A percentile compares a stretch with the other conserved stretches of the same genome.
These are phyloP conservation scores for Fusarium sp. DNA, from an alignment of 2,329 filamentous ascomycete genomes.

Conservation along the genomic window DNA sequence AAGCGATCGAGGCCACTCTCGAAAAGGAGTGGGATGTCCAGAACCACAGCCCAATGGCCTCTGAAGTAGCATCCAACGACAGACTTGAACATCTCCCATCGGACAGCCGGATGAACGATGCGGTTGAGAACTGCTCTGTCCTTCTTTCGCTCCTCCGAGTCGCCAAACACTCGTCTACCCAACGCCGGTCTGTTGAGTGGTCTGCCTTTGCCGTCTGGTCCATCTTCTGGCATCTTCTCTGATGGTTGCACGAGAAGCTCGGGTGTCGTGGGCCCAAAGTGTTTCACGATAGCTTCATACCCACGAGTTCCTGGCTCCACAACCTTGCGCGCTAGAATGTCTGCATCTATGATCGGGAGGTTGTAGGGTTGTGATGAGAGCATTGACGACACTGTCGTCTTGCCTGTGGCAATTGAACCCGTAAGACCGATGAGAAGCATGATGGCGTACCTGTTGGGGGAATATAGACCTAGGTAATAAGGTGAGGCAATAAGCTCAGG, in stretches of 20 bases:
- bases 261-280: constrained; percentile 85
- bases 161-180: constrained; percentile 86
- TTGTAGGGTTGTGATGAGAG: constrained; percentile 83
- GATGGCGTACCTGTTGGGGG: background rate
- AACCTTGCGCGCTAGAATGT: constrained; percentile 89
- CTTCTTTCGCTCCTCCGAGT: constrained; percentile 71
- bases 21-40: constrained; percentile 92
- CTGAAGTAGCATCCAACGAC: constrained; percentile 77
- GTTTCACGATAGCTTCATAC: constrained; percentile 81
- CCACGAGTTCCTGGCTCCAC: constrained; percentile 90
- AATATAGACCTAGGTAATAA: too few relatives aligned
- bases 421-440: constrained; percentile 98
- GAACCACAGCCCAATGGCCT: constrained; percentile 87
- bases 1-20: constrained; percentile 87
- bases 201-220: constrained; percentile 69
- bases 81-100: constrained; percentile 79
- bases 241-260: constrained; percentile 77
- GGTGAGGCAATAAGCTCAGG: too few relatives aligned
- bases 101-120: constrained; percentile 93
- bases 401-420: constrained; percentile 96
- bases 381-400: constrained; percentile 91
- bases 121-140: constrained; percentile 83
- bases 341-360: constrained; percentile 92
- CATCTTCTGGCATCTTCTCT: constrained; percentile 61
- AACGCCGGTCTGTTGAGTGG: constrained; percentile 88